Percentiles rank a stretch among this genome's conserved stretches.
Conservation (phyloP, 371 early-diverging fungal genomes). For the Mortierella sp. region DNA sequence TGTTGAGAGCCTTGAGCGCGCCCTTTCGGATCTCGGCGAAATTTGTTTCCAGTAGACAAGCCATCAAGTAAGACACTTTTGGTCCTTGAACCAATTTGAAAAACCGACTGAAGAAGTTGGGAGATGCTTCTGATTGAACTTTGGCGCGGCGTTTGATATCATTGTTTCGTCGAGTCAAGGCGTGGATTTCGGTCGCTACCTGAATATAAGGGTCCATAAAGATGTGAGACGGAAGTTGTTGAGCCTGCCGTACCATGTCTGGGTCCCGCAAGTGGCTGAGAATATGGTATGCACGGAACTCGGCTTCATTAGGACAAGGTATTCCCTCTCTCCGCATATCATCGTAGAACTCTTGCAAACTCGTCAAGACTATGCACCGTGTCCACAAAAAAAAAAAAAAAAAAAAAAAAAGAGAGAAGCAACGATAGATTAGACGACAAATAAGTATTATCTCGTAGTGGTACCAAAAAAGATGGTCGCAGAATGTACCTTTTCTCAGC, state of each 20-base stretch:
- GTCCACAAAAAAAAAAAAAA: background rate
- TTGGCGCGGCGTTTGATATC: slow-evolving; percentile 60
- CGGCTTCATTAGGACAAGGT: slow-evolving; percentile 82
- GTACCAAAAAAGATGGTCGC: background rate
- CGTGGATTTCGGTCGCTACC: slow-evolving; percentile 76
- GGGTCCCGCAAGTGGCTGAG: slow-evolving; percentile 78
- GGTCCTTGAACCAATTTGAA: slow-evolving; percentile 74
- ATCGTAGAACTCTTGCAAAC: slow-evolving; percentile 87
- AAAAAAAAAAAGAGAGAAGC: background rate
- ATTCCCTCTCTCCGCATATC: slow-evolving; percentile 73
- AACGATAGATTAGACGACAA: background rate
- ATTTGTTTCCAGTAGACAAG: slow-evolving; percentile 80
- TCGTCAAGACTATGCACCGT: slow-evolving; percentile 72
- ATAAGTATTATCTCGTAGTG: too few species aligned
- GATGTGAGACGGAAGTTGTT: slow-evolving; percentile 65
- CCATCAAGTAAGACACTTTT: slow-evolving; percentile 77
- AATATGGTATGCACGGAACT: slow-evolving; percentile 90
- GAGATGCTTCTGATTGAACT: slow-evolving; percentile 67
- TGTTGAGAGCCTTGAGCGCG: slow-evolving; percentile 82
- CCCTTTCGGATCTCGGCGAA: slow-evolving; percentile 81
- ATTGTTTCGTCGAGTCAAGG: slow-evolving; percentile 68
- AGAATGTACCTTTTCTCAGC: slow-evolving; percentile 79
- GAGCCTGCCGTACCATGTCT: slow-evolving; percentile 74
- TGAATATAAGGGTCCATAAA: slow-evolving; percentile 73
- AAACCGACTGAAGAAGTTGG: slow-evolving; percentile 73